Conservation (phyloP, 768 basidiomycete species). For the Pilatotrama ljubarskyi region DNA sequence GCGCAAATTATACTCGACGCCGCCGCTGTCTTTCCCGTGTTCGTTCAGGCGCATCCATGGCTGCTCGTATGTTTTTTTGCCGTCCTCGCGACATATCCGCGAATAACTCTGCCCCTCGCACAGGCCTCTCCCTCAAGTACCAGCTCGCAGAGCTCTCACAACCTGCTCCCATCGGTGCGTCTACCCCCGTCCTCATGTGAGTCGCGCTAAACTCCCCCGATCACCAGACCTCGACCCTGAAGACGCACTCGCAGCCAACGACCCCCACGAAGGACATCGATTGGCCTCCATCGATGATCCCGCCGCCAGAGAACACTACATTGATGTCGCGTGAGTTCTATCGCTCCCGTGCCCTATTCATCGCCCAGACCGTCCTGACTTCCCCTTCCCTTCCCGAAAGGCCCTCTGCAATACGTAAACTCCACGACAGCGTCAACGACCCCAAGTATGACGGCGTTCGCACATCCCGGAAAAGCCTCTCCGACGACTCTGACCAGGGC, state of each 20-base stretch:
- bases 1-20: background rate
- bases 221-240: constrained; percentile 74
- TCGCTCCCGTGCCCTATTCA: constrained; percentile 7
- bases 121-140: constrained; percentile 66
- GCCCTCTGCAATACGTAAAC: constrained; percentile 66
- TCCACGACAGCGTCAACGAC: constrained; percentile 65
- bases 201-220: constrained; percentile 13
- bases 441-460: constrained; percentile 78
- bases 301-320: constrained; percentile 70
- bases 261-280: constrained; percentile 40
- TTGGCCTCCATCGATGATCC: constrained; percentile 33
- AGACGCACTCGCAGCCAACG: constrained; percentile 50
- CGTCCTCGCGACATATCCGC: background rate
- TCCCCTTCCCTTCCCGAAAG: constrained; percentile 36
- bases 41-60: constrained; percentile 15
- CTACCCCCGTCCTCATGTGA: constrained; percentile 10
- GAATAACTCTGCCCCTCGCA: background rate
- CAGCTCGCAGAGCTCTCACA: constrained; percentile 83
- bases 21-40: background rate
- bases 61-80: constrained; percentile 18
- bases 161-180: constrained; percentile 64
- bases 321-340: constrained; percentile 75
- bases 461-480: constrained; percentile 58
- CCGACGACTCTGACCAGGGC: constrained; percentile 41
- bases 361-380: background rate